A percentile compares a stretch with the other conserved stretches of the same genome.
phyloP scores from a whole-genome alignment of 1,284 basidiomycete genomes.

The Athelia psychrophila region DNA sequence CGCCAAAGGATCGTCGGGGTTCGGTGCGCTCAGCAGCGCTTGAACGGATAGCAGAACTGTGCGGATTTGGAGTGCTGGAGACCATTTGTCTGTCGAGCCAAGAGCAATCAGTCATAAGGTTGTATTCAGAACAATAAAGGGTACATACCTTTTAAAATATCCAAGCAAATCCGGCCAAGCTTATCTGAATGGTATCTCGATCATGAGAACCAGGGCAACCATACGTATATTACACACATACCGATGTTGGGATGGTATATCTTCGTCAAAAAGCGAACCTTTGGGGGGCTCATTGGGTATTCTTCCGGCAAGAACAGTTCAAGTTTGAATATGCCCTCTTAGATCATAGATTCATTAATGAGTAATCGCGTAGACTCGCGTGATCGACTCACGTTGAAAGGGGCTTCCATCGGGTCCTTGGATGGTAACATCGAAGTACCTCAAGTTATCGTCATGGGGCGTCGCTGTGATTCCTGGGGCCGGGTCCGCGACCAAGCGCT shows the following conservation, averaged over 20 bases:
- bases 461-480: slow-evolving; percentile 93
- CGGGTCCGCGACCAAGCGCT: slow-evolving; percentile 92
- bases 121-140: slow-evolving; percentile 3
- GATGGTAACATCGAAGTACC: slow-evolving; percentile 98
- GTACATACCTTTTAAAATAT: slow-evolving; percentile 86
- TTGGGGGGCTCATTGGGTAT: slow-evolving; percentile 99
- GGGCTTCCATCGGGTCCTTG: slow-evolving; percentile 93
- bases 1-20: slow-evolving; percentile 99
- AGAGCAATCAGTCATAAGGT: background rate
- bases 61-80: slow-evolving; percentile 95
- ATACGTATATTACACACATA: slow-evolving; percentile 27
- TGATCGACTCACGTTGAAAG: slow-evolving; percentile 75
- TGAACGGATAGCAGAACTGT: slow-evolving; percentile 97
- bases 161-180: slow-evolving; percentile 95
- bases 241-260: slow-evolving; percentile 99
- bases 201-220: slow-evolving; percentile 3
- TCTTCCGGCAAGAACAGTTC: slow-evolving; percentile 98
- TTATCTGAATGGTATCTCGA: slow-evolving; percentile 63
- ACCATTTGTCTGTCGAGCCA: slow-evolving; percentile 86
- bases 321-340: slow-evolving; percentile 91
- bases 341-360: background rate
- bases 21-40: slow-evolving; percentile 92
- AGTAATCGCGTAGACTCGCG: background rate
- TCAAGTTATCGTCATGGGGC: slow-evolving; percentile 96
- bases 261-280: slow-evolving; percentile 98